Percentiles rank a stretch among this genome's conserved stretches.
Evolutionary conservation across 164 flowering plant species (phyloP).

Genomic region (grape (Vitis vinifera)): ASM3070453v1 NC_081823.1:3713501-3714000

Average conservation of each 20-base stretch:
- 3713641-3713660: neutral
- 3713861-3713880: neutral
- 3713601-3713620: neutral
- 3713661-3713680: conserved; percentile 7
- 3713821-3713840: neutral
- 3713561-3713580: too few species aligned
- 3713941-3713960: conserved; percentile 29
- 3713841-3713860: neutral
- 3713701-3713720: conserved; percentile 26
- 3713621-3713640: neutral
- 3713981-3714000: neutral
- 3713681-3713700: conserved; percentile 20
- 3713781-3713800: neutral
- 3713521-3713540: too few species aligned
- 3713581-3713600: neutral
- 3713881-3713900: conserved; percentile 27
- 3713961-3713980: conserved; percentile 23
- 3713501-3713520: too few species aligned
- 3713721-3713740: conserved; percentile 13
- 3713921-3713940: conserved; percentile 21
- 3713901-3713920: conserved; percentile 36
- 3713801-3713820: neutral
- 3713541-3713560: too few species aligned
- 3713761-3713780: conserved; percentile 9
- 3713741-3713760: conserved; percentile 38